A percentile compares a stretch with the other conserved stretches of the same genome.
phyloP scores from a whole-genome alignment of 371 early-diverging fungal species.

The Saksenaea oblongispora region DNA sequence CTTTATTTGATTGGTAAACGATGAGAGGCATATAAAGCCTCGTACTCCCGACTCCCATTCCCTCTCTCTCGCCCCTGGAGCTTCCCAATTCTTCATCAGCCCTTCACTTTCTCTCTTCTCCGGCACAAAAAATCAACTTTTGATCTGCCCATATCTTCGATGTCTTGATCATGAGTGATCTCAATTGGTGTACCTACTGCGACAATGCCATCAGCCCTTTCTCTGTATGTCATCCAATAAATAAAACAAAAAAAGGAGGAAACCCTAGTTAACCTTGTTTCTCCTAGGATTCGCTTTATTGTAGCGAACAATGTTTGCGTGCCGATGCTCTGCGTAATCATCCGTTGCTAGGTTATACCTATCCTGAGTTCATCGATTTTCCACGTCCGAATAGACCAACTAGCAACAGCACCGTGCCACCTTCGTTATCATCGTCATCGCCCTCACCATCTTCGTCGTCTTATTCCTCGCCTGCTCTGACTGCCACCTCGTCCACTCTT shows the following conservation, averaged over 20 bases:
- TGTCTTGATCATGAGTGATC: slow-evolving; percentile 21
- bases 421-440: slow-evolving; percentile 1
- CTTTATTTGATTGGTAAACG: background rate
- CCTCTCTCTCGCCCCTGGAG: background rate
- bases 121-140: background rate
- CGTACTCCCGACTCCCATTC: background rate
- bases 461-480: background rate
- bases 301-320: slow-evolving; percentile 28
- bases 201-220: slow-evolving; percentile 26
- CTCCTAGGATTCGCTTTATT: slow-evolving; percentile 30
- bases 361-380: slow-evolving; percentile 31
- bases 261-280: background rate
- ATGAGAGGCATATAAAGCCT: background rate
- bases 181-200: slow-evolving; percentile 26
- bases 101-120: background rate
- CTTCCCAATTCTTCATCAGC: background rate
- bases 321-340: slow-evolving; percentile 28
- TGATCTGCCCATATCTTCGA: background rate
- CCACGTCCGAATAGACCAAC: slow-evolving; percentile 16
- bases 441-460: background rate
- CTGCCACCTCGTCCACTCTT: background rate
- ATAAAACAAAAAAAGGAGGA: background rate
- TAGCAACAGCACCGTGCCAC: background rate
- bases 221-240: slow-evolving; percentile 12
- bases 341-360: slow-evolving; percentile 27